phyloP scores from a whole-genome alignment of 306 rosid species.

The Lablab purpureus region DNA sequence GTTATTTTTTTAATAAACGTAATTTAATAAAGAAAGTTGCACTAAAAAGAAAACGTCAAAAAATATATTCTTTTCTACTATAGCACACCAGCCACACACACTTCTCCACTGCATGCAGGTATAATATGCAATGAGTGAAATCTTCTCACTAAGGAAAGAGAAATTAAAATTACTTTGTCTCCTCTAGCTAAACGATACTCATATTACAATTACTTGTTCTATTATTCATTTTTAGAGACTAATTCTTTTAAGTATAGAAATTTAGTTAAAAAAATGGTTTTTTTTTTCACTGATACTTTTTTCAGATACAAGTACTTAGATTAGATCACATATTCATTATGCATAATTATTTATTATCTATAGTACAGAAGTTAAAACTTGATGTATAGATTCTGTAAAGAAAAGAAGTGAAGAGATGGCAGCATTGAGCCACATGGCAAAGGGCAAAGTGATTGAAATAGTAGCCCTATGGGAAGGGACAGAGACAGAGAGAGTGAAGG shows the following conservation, averaged over 20 bases:
- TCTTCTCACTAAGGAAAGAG: neutral
- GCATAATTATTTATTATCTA: too few species aligned
- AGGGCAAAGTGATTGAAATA: slow-evolving; percentile 2
- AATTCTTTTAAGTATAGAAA: too few species aligned
- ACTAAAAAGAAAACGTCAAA: neutral
- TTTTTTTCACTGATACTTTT: too few species aligned
- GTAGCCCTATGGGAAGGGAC: slow-evolving; percentile 14
- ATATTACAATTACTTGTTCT: too few species aligned
- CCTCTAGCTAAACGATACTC: too few species aligned
- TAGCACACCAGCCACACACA: neutral
- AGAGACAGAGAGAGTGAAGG: neutral
- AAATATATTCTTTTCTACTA: neutral
- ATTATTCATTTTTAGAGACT: too few species aligned
- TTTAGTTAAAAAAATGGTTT: too few species aligned
- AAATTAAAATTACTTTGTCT: too few species aligned
- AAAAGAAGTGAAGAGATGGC: neutral
- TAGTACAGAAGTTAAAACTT: neutral
- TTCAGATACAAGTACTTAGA: too few species aligned
- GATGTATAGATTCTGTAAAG: neutral
- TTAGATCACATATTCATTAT: too few species aligned
- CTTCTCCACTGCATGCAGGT: neutral
- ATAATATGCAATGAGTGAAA: neutral
- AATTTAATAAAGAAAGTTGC: neutral
- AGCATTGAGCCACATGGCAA: slow-evolving; percentile 44
- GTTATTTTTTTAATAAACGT: neutral